Conservation (phyloP, 2,329 filamentous ascomycete species). For the Pseudocercospora pini-densiflorae region DNA sequence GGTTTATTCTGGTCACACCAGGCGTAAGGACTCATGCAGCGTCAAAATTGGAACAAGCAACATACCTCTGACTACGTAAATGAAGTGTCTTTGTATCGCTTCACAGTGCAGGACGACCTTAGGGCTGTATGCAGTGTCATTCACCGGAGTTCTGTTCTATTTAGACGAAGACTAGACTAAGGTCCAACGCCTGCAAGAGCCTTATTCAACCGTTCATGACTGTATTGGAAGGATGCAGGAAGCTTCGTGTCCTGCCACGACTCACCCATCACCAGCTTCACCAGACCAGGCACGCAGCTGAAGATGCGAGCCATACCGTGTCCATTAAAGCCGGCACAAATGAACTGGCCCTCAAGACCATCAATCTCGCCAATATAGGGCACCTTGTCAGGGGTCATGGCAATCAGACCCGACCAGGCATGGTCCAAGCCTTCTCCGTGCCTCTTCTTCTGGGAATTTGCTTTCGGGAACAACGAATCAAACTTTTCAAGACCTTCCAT, state of each 20-base stretch:
- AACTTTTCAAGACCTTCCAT: conserved; percentile 49
- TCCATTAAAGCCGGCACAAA: conserved; percentile 29
- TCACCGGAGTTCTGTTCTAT: no score
- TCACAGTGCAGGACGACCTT: no score
- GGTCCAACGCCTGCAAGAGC: no score
- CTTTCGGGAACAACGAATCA: conserved; percentile 27
- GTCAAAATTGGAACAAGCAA: no score
- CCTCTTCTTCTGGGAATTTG: background rate
- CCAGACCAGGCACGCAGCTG: background rate
- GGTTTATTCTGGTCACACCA: no score
- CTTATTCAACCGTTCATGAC: no score
- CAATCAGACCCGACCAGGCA: conserved; percentile 50
- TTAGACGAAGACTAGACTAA: no score
- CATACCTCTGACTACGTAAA: no score
- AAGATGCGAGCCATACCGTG: conserved; percentile 2
- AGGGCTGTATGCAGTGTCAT: no score
- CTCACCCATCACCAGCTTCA: conserved; percentile 2
- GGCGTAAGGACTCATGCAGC: no score
- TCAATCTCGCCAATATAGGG: conserved; percentile 28
- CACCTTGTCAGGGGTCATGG: conserved; percentile 21
- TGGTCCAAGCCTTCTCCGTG: conserved; percentile 41
- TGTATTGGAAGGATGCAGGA: background rate
- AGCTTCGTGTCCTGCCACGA: background rate
- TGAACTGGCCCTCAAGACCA: conserved; percentile 17
- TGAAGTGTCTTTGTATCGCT: no score